A percentile compares a stretch with the other conserved stretches of the same genome.
phyloP scores from a whole-genome alignment of 2,329 filamentous ascomycete genomes.

The Aspergillus spinulosporus region DNA sequence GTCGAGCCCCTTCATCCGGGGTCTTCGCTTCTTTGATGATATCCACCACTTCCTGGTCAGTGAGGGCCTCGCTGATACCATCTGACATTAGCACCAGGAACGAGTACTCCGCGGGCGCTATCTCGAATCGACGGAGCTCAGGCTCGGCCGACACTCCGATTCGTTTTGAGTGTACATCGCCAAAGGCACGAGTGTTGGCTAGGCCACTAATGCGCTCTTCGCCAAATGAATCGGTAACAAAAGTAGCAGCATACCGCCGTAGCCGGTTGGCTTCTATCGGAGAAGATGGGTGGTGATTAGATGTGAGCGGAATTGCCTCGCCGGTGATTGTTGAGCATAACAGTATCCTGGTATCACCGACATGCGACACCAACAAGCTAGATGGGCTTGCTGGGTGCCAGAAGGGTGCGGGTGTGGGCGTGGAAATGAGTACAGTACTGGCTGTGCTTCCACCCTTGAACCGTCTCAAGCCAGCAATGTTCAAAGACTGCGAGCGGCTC shows the following conservation, averaged over 20 bases:
- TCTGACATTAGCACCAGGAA: conserved; percentile 89
- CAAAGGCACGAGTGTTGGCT: conserved; percentile 91
- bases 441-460: conserved; percentile 95
- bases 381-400: conserved; percentile 89
- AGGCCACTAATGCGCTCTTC: conserved; percentile 93
- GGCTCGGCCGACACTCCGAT: conserved; percentile 94
- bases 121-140: conserved; percentile 75
- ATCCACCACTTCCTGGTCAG: conserved; percentile 94
- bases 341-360: conserved; percentile 88
- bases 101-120: conserved; percentile 79
- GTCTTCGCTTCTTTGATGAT: conserved; percentile 91
- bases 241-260: conserved; percentile 79
- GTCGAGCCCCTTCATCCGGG: conserved; percentile 77
- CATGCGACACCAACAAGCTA: conserved; percentile 82
- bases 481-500: conserved; percentile 44
- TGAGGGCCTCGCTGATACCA: conserved; percentile 80
- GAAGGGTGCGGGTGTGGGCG: conserved; percentile 85
- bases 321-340: conserved; percentile 86
- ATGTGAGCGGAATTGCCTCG: conserved; percentile 75
- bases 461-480: conserved; percentile 71
- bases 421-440: conserved; percentile 85
- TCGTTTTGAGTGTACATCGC: conserved; percentile 87
- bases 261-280: conserved; percentile 81
- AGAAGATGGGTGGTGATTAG: conserved; percentile 87
- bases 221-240: conserved; percentile 94